These are phyloP conservation scores for Talaromyces sp. DNA, from an alignment of 2,329 filamentous ascomycete species.

Conservation along the genomic window DNA sequence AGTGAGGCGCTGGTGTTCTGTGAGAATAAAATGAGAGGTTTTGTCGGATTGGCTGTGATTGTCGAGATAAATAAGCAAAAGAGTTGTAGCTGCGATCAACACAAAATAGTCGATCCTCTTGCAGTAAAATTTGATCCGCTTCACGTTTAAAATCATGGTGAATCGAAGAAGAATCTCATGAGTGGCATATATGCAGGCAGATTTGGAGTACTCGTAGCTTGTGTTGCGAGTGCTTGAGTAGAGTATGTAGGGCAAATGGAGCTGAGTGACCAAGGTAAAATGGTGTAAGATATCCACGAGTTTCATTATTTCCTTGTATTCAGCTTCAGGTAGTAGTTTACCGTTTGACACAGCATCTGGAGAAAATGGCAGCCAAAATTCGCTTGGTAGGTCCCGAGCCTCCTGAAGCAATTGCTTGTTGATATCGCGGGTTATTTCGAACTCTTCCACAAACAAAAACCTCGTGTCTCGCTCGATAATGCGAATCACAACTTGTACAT, in stretches of 20 bases:
- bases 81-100: slow-evolving; percentile 2
- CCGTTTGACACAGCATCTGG: not conserved
- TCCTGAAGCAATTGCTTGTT: slow-evolving; percentile 2
- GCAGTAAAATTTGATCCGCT: not conserved
- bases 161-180: slow-evolving; percentile 3
- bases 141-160: not conserved
- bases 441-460: not conserved
- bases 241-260: slow-evolving; percentile 2
- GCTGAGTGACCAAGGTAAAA: slow-evolving; percentile 2
- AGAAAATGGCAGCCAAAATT: not conserved
- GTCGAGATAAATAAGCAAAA: not conserved
- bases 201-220: slow-evolving; percentile 1
- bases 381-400: not conserved
- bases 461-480: slow-evolving; percentile 46
- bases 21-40: not conserved
- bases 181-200: not conserved
- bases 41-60: not conserved
- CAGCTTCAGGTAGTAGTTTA: not conserved
- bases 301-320: not conserved
- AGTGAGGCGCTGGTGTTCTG: not conserved
- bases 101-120: slow-evolving; percentile 2
- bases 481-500: slow-evolving; percentile 38
- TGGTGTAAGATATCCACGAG: not conserved
- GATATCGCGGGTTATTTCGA: not conserved
- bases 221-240: not conserved